phyloP scores from a whole-genome alignment of 2,329 filamentous ascomycete species.

The Clonostachys byssicola region DNA sequence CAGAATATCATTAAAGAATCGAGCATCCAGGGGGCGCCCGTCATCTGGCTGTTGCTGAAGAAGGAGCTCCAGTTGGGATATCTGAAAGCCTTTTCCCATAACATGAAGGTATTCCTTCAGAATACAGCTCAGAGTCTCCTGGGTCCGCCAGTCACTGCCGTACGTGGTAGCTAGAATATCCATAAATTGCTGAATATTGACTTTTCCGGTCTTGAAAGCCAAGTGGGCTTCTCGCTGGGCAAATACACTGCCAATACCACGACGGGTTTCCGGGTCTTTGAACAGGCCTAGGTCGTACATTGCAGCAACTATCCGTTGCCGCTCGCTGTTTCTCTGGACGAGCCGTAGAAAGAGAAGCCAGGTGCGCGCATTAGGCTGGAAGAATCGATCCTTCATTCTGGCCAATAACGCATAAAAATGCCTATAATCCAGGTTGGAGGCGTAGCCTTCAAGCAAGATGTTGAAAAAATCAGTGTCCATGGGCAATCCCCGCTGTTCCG shows the following conservation, averaged over 20 bases:
- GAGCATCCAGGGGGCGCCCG: slow-evolving; percentile 14
- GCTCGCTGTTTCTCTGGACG: slow-evolving; percentile 55
- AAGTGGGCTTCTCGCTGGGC: slow-evolving; percentile 35
- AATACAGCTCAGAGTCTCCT: slow-evolving; percentile 26
- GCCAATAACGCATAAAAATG: slow-evolving; percentile 34
- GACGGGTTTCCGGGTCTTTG: slow-evolving; percentile 24
- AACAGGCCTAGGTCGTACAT: slow-evolving; percentile 42
- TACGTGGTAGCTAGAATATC: slow-evolving; percentile 34
- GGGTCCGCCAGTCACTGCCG: slow-evolving; percentile 38
- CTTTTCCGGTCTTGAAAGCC: slow-evolving; percentile 24
- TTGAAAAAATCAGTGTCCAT: slow-evolving; percentile 44
- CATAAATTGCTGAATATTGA: slow-evolving; percentile 17
- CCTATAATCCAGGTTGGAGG: slow-evolving; percentile 27
- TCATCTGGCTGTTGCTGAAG: slow-evolving; percentile 6
- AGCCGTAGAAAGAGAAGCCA: slow-evolving; percentile 46
- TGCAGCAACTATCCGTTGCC: slow-evolving; percentile 36
- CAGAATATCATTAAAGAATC: slow-evolving; percentile 32
- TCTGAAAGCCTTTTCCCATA: slow-evolving; percentile 2
- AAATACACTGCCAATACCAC: slow-evolving; percentile 34
- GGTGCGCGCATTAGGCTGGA: slow-evolving; percentile 35
- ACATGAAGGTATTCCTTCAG: slow-evolving; percentile 33
- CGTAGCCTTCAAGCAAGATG: slow-evolving; percentile 35
- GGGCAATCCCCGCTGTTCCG: slow-evolving; percentile 27
- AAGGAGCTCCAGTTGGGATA: not conserved
- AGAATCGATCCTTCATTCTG: slow-evolving; percentile 32